Conservation (phyloP, 2,329 filamentous ascomycete species). For the Ophiostoma quercus region DNA sequence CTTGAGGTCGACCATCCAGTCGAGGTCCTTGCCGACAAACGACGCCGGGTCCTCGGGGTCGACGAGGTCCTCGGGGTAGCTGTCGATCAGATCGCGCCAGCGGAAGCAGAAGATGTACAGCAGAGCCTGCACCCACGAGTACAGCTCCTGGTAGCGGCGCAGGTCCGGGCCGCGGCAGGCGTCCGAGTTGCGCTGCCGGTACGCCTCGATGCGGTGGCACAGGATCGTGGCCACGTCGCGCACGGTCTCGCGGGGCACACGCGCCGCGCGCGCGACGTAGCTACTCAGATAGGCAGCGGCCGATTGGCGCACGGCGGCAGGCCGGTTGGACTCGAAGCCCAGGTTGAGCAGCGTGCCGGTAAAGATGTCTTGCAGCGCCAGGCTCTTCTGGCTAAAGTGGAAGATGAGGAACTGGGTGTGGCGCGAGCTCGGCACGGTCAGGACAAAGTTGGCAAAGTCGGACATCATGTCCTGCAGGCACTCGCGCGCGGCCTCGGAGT, state of each 20-base stretch:
- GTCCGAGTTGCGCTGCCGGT: conserved; percentile 67
- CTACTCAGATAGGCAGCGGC: conserved; percentile 90
- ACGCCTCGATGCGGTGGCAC: conserved; percentile 67
- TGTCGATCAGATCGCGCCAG: conserved; percentile 80
- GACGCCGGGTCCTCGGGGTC: conserved; percentile 58
- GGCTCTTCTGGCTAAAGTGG: conserved; percentile 82
- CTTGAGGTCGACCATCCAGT: conserved; percentile 70
- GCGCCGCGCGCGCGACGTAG: conserved; percentile 84
- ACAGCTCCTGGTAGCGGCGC: conserved; percentile 76
- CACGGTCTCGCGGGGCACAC: conserved; percentile 71
- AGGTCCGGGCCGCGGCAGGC: conserved; percentile 79
- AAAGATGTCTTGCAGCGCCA: conserved; percentile 74
- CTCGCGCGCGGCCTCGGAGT: conserved; percentile 62
- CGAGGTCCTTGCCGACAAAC: conserved; percentile 64
- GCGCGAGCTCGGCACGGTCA: conserved; percentile 85
- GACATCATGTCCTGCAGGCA: conserved; percentile 73
- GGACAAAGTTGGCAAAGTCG: conserved; percentile 81
- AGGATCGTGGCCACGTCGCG: conserved; percentile 76
- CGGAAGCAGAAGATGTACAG: conserved; percentile 97
- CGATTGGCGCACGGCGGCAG: conserved; percentile 71
- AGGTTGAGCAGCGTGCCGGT: conserved; percentile 70
- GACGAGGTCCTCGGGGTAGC: conserved; percentile 54
- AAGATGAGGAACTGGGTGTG: conserved; percentile 96
- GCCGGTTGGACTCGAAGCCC: conserved; percentile 64
- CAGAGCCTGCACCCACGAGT: conserved; percentile 79